Conservation (phyloP, 2,329 filamentous ascomycete species). For the Drechslerella coelobrocha region DNA sequence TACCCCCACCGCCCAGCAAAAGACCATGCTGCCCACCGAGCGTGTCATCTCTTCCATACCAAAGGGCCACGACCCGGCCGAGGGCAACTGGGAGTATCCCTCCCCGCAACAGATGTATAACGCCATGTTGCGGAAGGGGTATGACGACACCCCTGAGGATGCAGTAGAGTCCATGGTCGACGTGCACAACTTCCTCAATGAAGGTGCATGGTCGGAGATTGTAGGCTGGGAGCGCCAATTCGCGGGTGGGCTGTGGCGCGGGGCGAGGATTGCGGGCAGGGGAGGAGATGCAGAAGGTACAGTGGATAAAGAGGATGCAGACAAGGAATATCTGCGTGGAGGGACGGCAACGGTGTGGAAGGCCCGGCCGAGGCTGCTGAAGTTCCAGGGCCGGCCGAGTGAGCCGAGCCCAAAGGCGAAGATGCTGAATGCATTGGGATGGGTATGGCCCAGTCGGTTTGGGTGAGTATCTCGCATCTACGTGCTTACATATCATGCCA, state of each 20-base stretch:
- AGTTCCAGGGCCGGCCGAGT: conserved; percentile 87
- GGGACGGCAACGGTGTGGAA: conserved; percentile 55
- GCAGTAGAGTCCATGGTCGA: conserved; percentile 97
- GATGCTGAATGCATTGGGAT: conserved; percentile 79
- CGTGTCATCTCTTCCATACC: conserved; percentile 90
- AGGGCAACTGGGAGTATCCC: conserved; percentile 93
- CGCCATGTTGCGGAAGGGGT: conserved; percentile 91
- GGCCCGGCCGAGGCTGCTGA: conserved; percentile 73
- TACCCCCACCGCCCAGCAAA: conserved; percentile 75
- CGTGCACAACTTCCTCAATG: conserved; percentile 97
- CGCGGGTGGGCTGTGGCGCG: conserved; percentile 71
- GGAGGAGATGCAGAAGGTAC: conserved; percentile 67
- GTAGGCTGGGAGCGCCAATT: conserved; percentile 92
- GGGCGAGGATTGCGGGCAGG: conserved; percentile 75
- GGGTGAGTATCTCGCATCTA: conserved; percentile 63
- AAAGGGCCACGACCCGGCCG: conserved; percentile 69
- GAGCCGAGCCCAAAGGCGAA: conserved; percentile 91
- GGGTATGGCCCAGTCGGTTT: conserved; percentile 79
- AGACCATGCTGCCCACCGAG: conserved; percentile 74
- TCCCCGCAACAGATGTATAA: conserved; percentile 99
- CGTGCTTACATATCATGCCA: neutral
- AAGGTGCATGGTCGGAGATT: conserved; percentile 96
- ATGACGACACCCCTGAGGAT: conserved; percentile 89
- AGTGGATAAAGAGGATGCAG: conserved; percentile 64
- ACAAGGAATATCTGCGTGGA: conserved; percentile 56